Evolutionary conservation across 192 early-diverging fungal genomes (phyloP).

Genomic region (Linnemannia schmuckeri): DNA sequence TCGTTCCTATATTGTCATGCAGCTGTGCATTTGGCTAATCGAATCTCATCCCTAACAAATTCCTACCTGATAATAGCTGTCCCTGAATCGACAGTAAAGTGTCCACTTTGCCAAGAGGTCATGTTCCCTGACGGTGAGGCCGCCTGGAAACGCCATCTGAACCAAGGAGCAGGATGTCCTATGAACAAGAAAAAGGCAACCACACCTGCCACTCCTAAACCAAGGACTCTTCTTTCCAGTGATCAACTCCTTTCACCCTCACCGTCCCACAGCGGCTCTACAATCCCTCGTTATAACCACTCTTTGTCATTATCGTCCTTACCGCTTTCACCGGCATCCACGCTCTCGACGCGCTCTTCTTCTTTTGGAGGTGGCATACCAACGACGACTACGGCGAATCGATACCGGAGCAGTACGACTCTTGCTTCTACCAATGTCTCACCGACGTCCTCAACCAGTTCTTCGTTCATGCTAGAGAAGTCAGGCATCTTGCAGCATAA

Average conservation of each 20-base stretch:
- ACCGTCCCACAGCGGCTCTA: slow-evolving; percentile 4
- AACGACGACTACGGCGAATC: not conserved
- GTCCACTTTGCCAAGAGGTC: slow-evolving; percentile 74
- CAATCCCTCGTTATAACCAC: slow-evolving; percentile 9
- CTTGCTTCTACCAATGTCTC: slow-evolving; percentile 23
- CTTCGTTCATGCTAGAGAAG: slow-evolving; percentile 23
- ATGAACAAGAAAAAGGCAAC: slow-evolving; percentile 57
- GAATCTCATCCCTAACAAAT: not conserved
- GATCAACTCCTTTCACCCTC: slow-evolving; percentile 5
- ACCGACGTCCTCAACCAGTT: slow-evolving; percentile 30
- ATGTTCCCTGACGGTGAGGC: slow-evolving; percentile 65
- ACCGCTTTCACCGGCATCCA: slow-evolving; percentile 33
- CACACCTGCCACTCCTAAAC: not conserved
- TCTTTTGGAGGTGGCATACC: not conserved
- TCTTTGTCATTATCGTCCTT: slow-evolving; percentile 19
- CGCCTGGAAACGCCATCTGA: slow-evolving; percentile 76
- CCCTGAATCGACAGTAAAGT: slow-evolving; percentile 54
- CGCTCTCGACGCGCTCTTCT: slow-evolving; percentile 20
- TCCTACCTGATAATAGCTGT: slow-evolving; percentile 8
- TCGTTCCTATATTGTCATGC: too few relatives aligned
- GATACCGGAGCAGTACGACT: not conserved
- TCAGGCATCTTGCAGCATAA: not conserved
- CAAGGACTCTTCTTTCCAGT: not conserved
- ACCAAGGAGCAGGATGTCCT: slow-evolving; percentile 67
- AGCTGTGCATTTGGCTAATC: not conserved